These are phyloP conservation scores for Excoecaria agallocha DNA, from an alignment of 345 rosid genomes.

Conservation along the genomic window DNA sequence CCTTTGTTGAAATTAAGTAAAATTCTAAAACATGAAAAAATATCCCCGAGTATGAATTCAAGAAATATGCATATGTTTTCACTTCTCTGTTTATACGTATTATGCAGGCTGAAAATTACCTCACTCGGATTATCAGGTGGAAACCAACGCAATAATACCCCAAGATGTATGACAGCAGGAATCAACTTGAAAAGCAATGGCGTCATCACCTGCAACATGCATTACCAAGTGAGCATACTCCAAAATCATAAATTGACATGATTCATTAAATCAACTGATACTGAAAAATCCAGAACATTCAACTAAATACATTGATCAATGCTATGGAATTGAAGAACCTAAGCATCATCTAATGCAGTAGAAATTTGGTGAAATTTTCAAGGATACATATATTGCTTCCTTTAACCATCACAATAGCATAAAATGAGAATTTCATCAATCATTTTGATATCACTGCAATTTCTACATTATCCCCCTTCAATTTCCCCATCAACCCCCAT, in stretches of 20 bases:
- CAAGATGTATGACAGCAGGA: slow-evolving; percentile 49
- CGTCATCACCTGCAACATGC: slow-evolving; percentile 41
- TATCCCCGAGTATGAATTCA: neutral
- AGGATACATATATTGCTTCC: neutral
- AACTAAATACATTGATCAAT: neutral
- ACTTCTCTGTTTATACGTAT: neutral
- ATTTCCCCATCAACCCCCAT: neutral
- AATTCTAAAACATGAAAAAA: neutral
- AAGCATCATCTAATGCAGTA: neutral
- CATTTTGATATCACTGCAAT: neutral
- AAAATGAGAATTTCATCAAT: neutral
- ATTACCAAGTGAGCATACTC: slow-evolving; percentile 6
- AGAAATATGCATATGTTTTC: neutral
- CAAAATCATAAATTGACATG: neutral
- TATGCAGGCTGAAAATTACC: slow-evolving; percentile 20
- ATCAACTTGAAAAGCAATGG: slow-evolving; percentile 50
- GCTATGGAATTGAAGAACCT: neutral
- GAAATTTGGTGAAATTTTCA: neutral
- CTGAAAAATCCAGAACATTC: neutral
- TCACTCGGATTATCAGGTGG: slow-evolving; percentile 40
- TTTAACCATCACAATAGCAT: neutral
- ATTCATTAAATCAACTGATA: neutral
- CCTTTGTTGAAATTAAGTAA: slow-evolving; percentile 1
- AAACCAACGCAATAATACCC: slow-evolving; percentile 46
- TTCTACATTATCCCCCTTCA: neutral